Evolutionary conservation across 2,329 filamentous ascomycete genomes (phyloP).

Genomic region (Colletotrichum orbiculare): DNA sequence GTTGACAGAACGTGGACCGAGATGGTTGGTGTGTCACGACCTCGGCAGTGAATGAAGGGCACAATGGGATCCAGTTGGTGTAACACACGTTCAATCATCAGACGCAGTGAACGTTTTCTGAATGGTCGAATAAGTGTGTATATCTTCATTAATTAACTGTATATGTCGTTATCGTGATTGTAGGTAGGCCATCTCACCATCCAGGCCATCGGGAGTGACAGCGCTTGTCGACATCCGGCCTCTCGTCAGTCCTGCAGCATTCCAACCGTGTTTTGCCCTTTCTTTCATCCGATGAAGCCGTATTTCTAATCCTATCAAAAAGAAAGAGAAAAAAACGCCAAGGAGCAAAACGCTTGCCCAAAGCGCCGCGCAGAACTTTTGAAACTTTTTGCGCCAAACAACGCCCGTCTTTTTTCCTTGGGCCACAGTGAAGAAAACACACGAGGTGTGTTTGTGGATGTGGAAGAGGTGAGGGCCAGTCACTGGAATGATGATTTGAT

Average conservation of each 20-base stretch:
- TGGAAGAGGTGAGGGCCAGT: background rate
- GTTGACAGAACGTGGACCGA: slow-evolving; percentile 10
- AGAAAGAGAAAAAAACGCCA: slow-evolving; percentile 21
- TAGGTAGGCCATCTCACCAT: background rate
- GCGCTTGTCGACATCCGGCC: slow-evolving; percentile 6
- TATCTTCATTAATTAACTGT: slow-evolving; percentile 10
- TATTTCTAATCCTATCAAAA: slow-evolving; percentile 9
- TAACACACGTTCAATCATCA: too few species aligned
- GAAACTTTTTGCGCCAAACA: slow-evolving; percentile 20
- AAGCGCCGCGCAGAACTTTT: slow-evolving; percentile 31
- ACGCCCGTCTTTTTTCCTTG: slow-evolving; percentile 4
- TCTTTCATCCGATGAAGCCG: slow-evolving; percentile 21
- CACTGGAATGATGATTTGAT: background rate
- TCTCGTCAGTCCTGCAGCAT: slow-evolving; percentile 16
- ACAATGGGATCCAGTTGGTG: background rate
- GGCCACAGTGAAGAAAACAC: background rate
- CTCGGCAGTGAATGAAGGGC: background rate
- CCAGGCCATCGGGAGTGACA: background rate
- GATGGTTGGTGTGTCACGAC: slow-evolving; percentile 6
- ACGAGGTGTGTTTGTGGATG: background rate
- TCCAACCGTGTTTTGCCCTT: background rate
- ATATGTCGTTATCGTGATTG: background rate
- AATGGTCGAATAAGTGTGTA: too few species aligned
- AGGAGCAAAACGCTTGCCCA: slow-evolving; percentile 29
- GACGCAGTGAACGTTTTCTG: too few species aligned